phyloP scores from a whole-genome alignment of 2,329 filamentous ascomycete genomes.

The Orbilia oligospora region DNA sequence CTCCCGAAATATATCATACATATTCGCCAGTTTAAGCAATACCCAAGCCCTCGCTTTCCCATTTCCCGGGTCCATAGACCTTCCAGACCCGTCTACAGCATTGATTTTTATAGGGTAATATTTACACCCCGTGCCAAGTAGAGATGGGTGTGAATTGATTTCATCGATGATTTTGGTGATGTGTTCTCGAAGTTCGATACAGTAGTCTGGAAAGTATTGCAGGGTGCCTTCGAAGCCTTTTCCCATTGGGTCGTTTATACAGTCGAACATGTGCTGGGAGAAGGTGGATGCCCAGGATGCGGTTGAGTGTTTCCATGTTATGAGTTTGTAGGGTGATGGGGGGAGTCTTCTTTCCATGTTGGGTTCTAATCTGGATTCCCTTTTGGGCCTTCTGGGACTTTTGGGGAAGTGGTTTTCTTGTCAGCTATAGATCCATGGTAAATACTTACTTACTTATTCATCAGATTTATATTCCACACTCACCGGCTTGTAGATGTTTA shows the following conservation, averaged over 20 bases:
- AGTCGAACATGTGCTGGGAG: constrained; percentile 14
- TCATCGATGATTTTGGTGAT: constrained; percentile 17
- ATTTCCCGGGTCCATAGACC: not conserved
- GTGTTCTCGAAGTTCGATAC: not conserved
- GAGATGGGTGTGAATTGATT: not conserved
- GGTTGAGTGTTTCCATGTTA: constrained; percentile 18
- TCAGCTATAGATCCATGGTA: too few relatives aligned
- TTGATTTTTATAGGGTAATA: constrained; percentile 11
- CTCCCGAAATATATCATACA: constrained; percentile 7
- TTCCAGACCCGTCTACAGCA: not conserved
- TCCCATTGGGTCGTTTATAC: constrained; percentile 2
- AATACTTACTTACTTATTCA: too few relatives aligned
- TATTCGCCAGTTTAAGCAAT: constrained; percentile 21
- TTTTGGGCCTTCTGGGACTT: not conserved
- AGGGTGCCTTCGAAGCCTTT: constrained; percentile 10
- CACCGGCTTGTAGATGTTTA: too few relatives aligned
- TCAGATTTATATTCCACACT: too few relatives aligned
- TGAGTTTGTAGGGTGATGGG: constrained; percentile 18
- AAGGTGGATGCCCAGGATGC: constrained; percentile 3
- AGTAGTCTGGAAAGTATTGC: constrained; percentile 3
- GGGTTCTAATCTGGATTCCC: not conserved
- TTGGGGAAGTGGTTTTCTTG: too few relatives aligned
- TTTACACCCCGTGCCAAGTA: constrained; percentile 7
- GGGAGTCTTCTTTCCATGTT: constrained; percentile 12
- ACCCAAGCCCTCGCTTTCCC: constrained; percentile 8